Percentiles rank a stretch among this genome's conserved stretches.
Conservation (phyloP, 441 rosid genomes). For the Pelargonium cotyledonis region DNA sequence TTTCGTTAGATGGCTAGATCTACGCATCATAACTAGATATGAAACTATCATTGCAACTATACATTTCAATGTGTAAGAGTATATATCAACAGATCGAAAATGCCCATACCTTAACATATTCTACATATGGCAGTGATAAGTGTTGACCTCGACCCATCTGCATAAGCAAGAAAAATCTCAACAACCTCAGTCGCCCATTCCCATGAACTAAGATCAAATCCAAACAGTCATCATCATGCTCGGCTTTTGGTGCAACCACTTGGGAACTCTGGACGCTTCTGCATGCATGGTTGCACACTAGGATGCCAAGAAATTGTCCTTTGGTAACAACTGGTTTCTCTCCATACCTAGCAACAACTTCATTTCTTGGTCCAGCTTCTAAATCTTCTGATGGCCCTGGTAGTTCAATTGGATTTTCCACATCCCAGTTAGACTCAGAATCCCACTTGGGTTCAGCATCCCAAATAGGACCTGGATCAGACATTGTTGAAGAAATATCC, state of each 20-base stretch:
- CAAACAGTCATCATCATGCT: constrained; percentile 75
- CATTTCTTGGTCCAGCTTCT: constrained; percentile 53
- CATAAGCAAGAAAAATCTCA: constrained; percentile 78
- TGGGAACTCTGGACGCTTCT: constrained; percentile 92
- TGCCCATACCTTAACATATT: constrained; percentile 72
- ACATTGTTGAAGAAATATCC: constrained; percentile 87
- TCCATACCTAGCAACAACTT: constrained; percentile 48
- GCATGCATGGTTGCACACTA: constrained; percentile 95
- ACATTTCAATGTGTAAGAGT: constrained; percentile 4
- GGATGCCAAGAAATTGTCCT: constrained; percentile 81
- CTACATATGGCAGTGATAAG: constrained; percentile 87
- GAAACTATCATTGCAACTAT: background rate
- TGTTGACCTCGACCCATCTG: constrained; percentile 48
- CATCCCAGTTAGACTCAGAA: constrained; percentile 67
- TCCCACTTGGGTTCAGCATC: constrained; percentile 97
- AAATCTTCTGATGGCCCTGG: constrained; percentile 71
- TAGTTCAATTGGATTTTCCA: constrained; percentile 71
- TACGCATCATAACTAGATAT: background rate
- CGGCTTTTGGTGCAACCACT: constrained; percentile 91
- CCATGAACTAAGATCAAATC: constrained; percentile 91
- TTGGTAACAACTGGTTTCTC: constrained; percentile 68
- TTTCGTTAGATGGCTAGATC: background rate
- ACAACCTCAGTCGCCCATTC: constrained; percentile 67
- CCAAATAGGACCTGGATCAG: constrained; percentile 98
- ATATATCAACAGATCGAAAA: constrained; percentile 10